phyloP scores from a whole-genome alignment of 306 rosid genomes.

The Fagus crenata region DNA sequence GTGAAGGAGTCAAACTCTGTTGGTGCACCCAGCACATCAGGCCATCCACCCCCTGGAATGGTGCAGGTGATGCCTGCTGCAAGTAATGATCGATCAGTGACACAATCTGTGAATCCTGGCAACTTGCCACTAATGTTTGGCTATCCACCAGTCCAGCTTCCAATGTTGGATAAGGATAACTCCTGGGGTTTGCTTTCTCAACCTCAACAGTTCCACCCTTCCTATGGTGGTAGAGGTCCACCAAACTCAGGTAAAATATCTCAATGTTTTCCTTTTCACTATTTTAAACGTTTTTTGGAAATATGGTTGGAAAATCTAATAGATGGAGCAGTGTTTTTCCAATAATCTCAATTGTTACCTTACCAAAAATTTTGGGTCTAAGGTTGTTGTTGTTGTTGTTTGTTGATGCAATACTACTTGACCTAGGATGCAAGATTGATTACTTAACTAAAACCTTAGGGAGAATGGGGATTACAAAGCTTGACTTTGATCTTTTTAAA shows the following conservation, averaged over 20 bases:
- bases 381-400: no score
- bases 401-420: neutral
- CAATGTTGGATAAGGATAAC: constrained; percentile 74
- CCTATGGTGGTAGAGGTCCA: constrained; percentile 61
- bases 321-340: neutral
- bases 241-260: constrained; percentile 65
- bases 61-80: constrained; percentile 63
- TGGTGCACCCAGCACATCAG: constrained; percentile 43
- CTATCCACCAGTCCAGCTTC: constrained; percentile 76
- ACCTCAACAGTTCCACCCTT: constrained; percentile 69
- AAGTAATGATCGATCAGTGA: constrained; percentile 55
- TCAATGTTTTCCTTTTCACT: neutral
- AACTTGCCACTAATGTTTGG: constrained; percentile 78
- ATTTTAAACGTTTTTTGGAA: neutral
- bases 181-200: constrained; percentile 73
- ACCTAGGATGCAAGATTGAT: neutral
- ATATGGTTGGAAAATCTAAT: neutral
- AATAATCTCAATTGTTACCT: neutral
- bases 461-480: neutral
- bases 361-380: neutral
- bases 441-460: neutral
- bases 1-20: constrained; percentile 58
- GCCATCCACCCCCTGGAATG: constrained; percentile 56
- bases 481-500: neutral
- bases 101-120: constrained; percentile 53